Conservation (phyloP, 305 asterid genomes). For the Solanum chacoense region DNA sequence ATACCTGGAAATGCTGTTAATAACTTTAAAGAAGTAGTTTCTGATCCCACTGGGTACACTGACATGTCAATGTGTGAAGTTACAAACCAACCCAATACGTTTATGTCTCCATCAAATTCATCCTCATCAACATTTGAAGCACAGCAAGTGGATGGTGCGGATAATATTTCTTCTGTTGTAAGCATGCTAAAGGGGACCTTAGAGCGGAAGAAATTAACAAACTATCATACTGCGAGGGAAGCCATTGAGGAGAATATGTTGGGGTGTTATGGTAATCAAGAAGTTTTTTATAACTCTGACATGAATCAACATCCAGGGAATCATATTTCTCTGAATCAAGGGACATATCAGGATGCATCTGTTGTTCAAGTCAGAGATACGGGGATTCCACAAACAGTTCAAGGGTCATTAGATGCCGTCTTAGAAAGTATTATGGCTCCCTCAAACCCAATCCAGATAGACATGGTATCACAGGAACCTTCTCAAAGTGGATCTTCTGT, state of each 20-base stretch:
- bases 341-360: conserved; percentile 24
- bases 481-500: conserved; percentile 83
- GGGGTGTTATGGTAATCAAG: conserved; percentile 34
- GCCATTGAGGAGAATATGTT: conserved; percentile 28
- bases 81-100: conserved; percentile 28
- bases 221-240: conserved; percentile 19
- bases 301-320: conserved; percentile 27
- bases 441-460: conserved; percentile 29
- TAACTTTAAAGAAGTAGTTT: conserved; percentile 28
- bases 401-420: conserved; percentile 29
- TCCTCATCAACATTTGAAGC: conserved; percentile 56
- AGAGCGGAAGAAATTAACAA: conserved; percentile 50
- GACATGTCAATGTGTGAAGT: conserved; percentile 21
- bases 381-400: conserved; percentile 29
- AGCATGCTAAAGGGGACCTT: conserved; percentile 87
- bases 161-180: conserved; percentile 71
- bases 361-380: conserved; percentile 31
- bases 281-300: conserved; percentile 13
- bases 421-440: conserved; percentile 40
- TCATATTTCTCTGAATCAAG: conserved; percentile 32
- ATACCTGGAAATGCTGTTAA: conserved; percentile 24
- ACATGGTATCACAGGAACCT: conserved; percentile 47
- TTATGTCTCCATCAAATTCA: conserved; percentile 60
- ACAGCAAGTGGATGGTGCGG: conserved; percentile 32
- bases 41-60: conserved; percentile 22